Evolutionary conservation across 306 rosid species (phyloP).

Genomic region (Vicia sativa): DNA sequence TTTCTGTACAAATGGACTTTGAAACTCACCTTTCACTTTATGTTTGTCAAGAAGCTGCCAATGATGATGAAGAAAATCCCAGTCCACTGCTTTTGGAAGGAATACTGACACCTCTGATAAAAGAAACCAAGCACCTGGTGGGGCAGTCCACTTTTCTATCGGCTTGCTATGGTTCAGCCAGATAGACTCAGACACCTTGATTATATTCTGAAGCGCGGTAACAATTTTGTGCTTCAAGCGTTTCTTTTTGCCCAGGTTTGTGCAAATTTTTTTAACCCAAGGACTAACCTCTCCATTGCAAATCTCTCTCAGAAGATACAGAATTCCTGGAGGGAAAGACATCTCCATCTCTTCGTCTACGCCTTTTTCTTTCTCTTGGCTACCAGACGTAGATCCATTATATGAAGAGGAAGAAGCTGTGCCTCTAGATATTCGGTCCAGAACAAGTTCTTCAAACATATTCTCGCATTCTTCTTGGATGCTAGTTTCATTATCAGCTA

Average conservation of each 20-base stretch:
- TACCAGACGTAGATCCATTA: slow-evolving; percentile 17
- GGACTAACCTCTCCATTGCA: slow-evolving; percentile 80
- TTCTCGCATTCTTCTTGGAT: slow-evolving; percentile 95
- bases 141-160: slow-evolving; percentile 91
- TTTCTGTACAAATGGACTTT: slow-evolving; percentile 51
- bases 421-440: slow-evolving; percentile 70
- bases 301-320: slow-evolving; percentile 67
- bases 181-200: slow-evolving; percentile 71
- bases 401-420: slow-evolving; percentile 44
- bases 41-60: slow-evolving; percentile 90
- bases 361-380: slow-evolving; percentile 39
- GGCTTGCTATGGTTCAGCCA: slow-evolving; percentile 76
- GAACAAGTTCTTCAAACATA: slow-evolving; percentile 78
- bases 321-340: slow-evolving; percentile 54
- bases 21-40: slow-evolving; percentile 48
- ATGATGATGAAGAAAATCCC: slow-evolving; percentile 94
- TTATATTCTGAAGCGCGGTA: slow-evolving; percentile 72
- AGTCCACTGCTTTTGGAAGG: slow-evolving; percentile 78
- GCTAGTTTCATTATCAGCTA: slow-evolving; percentile 83
- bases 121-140: slow-evolving; percentile 94
- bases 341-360: slow-evolving; percentile 52
- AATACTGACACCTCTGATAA: slow-evolving; percentile 83
- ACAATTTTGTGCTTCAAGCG: slow-evolving; percentile 58
- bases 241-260: slow-evolving; percentile 82
- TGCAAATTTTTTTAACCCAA: slow-evolving; percentile 92